Evolutionary conservation across 345 rosid species (phyloP).

Genomic region (Pugionium dolabratum): DNA sequence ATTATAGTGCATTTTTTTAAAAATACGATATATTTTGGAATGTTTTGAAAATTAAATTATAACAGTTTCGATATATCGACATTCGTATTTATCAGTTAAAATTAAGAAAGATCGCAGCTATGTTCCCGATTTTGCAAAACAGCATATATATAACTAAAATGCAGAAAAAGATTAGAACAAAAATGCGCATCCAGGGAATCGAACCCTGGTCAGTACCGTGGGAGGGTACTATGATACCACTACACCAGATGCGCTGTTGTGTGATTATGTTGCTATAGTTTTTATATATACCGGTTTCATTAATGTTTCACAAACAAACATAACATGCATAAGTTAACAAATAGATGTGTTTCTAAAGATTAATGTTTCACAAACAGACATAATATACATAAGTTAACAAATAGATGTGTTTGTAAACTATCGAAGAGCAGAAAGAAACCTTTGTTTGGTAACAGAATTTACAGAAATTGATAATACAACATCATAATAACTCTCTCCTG

Average conservation of each 20-base stretch:
- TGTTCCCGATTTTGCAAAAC: not conserved
- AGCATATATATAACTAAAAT: not conserved
- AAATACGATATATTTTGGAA: too few species aligned
- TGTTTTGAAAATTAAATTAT: too few species aligned
- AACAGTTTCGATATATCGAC: too few species aligned
- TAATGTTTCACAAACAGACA: not conserved
- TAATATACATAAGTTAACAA: slow-evolving; percentile 2
- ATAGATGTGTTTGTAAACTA: not conserved
- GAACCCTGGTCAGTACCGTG: slow-evolving; percentile 97
- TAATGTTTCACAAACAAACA: too few species aligned
- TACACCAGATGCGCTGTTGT: slow-evolving; percentile 83
- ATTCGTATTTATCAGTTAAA: too few species aligned
- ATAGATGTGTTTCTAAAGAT: too few species aligned
- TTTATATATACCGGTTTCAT: not conserved
- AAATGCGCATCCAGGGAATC: slow-evolving; percentile 92
- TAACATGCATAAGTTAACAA: too few species aligned
- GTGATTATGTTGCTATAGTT: accelerated
- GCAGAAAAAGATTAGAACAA: not conserved
- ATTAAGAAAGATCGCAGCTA: not conserved
- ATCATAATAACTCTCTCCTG: slow-evolving; percentile 12
- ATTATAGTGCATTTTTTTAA: too few species aligned
- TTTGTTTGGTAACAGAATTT: slow-evolving; percentile 26
- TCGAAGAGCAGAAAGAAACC: slow-evolving; percentile 7
- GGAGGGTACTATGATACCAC: slow-evolving; percentile 99
- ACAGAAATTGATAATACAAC: slow-evolving; percentile 30